Conservation (phyloP, 139 green algal genomes). For the Spirogloea muscicola region DNA sequence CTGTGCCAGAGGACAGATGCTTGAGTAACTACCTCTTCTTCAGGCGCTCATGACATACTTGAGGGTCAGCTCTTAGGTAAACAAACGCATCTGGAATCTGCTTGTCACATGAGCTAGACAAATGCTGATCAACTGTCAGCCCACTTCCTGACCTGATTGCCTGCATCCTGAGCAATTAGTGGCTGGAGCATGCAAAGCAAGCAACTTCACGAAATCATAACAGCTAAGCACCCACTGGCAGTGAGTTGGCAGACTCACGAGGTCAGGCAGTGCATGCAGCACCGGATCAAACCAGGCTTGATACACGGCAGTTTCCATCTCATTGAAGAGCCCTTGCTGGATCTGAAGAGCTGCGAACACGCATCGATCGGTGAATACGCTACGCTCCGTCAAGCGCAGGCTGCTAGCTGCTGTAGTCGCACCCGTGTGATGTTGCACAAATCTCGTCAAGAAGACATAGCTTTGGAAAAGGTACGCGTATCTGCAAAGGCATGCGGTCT, state of each 20-base stretch:
- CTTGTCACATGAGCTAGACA: not conserved
- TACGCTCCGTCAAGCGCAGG: constrained; percentile 82
- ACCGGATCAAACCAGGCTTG: constrained; percentile 61
- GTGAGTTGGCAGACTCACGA: constrained; percentile 48
- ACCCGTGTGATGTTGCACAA: constrained; percentile 48
- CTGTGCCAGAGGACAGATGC: no score
- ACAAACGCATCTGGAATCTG: constrained; percentile 85
- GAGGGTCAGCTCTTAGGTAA: constrained; percentile 72
- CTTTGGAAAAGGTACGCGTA: constrained; percentile 96
- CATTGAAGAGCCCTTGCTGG: constrained; percentile 63
- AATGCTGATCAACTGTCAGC: not conserved
- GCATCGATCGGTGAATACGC: constrained; percentile 89
- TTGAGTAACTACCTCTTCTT: constrained; percentile 13
- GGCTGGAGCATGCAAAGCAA: no score
- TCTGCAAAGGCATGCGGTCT: constrained; percentile 37
- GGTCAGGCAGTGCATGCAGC: constrained; percentile 45
- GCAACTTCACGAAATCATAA: no score
- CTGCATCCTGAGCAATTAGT: not conserved
- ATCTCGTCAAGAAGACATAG: constrained; percentile 86
- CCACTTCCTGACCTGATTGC: not conserved
- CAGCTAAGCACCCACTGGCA: no score
- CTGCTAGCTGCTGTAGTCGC: constrained; percentile 19
- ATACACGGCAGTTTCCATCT: constrained; percentile 83
- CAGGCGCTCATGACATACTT: constrained; percentile 70
- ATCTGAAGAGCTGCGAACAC: constrained; percentile 88